Evolutionary conservation across 257 asterid species (phyloP).

Genomic region (Parsonsia alboflavescens): DNA sequence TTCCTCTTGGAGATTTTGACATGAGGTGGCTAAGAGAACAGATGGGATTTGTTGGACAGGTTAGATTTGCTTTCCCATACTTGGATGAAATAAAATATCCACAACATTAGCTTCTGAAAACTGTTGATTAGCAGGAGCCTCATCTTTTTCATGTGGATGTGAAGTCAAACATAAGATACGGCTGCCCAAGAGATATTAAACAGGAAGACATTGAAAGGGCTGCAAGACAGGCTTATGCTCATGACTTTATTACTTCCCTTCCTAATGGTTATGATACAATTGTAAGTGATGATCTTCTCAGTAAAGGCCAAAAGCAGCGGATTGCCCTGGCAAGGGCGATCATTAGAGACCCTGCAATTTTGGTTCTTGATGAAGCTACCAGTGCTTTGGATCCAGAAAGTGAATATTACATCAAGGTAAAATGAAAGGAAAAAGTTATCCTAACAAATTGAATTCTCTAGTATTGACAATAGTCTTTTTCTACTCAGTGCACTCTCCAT

Average conservation of each 20-base stretch:
- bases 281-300: conserved; percentile 89
- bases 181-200: conserved; percentile 61
- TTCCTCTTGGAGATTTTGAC: conserved; percentile 58
- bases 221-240: conserved; percentile 89
- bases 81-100: not conserved
- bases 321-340: conserved; percentile 70
- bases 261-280: conserved; percentile 88
- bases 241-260: conserved; percentile 66
- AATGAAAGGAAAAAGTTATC: not conserved
- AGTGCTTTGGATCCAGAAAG: conserved; percentile 76
- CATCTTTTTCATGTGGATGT: conserved; percentile 84
- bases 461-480: not conserved
- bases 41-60: conserved; percentile 99
- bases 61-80: conserved; percentile 10
- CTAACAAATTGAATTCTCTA: not conserved
- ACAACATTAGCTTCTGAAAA: conserved; percentile 1
- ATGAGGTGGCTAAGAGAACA: conserved; percentile 75
- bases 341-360: conserved; percentile 49
- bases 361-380: conserved; percentile 60
- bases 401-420: conserved; percentile 88
- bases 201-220: conserved; percentile 82
- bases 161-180: conserved; percentile 81
- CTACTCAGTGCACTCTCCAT: conserved; percentile 30
- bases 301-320: conserved; percentile 81
- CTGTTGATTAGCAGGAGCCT: conserved; percentile 53